Percentiles rank a stretch among this genome's conserved stretches.
These are phyloP conservation scores for Citrus inodora DNA, from an alignment of 345 rosid species.

Conservation along the genomic window DNA sequence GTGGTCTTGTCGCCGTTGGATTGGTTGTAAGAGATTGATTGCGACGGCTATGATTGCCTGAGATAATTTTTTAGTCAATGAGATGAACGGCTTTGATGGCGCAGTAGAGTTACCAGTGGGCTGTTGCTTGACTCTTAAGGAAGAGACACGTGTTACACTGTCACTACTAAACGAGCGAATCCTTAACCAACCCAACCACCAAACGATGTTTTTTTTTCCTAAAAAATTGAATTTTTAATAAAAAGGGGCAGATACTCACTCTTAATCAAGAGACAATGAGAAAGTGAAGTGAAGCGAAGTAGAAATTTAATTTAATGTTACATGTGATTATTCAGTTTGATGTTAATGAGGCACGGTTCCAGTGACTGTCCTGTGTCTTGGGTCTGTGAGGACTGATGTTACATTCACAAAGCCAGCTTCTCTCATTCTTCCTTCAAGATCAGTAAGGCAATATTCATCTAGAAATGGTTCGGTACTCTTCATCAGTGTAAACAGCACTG, in stretches of 20 bases:
- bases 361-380: conserved; percentile 50
- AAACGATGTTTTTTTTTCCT: too few species aligned
- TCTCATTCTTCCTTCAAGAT: conserved; percentile 44
- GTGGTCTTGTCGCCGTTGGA: not conserved
- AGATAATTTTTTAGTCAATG: not conserved
- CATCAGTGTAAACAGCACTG: conserved; percentile 50
- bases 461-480: conserved; percentile 65
- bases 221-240: too few species aligned
- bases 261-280: not conserved
- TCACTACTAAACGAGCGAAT: not conserved
- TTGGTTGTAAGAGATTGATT: not conserved
- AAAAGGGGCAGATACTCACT: too few species aligned
- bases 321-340: not conserved
- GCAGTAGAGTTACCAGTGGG: not conserved
- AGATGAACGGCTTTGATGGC: conserved; percentile 8
- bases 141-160: not conserved
- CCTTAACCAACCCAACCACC: not conserved
- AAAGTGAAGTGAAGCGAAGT: not conserved
- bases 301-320: not conserved
- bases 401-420: conserved; percentile 47
- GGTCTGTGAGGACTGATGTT: conserved; percentile 40
- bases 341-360: conserved; percentile 43
- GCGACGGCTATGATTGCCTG: conserved; percentile 7
- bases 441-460: conserved; percentile 48
- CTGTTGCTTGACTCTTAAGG: conserved; percentile 15